Percentiles rank a stretch among this genome's conserved stretches.
Conservation (phyloP, 108 stramenopile species). For the Nitzschia palea region DNA sequence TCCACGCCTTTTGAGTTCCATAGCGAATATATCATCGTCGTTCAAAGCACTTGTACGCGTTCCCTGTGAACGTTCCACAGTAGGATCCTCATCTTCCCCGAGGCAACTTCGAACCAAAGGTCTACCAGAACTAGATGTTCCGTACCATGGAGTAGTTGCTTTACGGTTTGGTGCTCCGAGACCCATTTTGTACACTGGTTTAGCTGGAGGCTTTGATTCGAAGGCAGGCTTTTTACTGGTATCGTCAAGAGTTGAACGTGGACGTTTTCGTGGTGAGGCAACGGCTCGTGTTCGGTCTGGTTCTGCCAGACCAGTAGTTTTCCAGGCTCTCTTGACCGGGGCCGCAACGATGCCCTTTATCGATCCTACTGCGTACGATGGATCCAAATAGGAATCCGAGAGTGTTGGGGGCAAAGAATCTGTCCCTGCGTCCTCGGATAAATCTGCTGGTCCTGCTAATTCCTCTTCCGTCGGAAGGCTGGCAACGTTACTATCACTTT, state of each 20-base stretch:
- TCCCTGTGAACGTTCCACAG: too few relatives aligned
- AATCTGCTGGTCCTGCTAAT: too few relatives aligned
- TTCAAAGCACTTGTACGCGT: too few relatives aligned
- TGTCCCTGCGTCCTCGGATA: too few relatives aligned
- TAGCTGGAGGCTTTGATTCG: constrained; percentile 14
- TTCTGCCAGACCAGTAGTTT: not conserved
- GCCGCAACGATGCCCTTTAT: not conserved
- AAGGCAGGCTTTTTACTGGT: constrained; percentile 1
- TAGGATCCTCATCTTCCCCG: too few relatives aligned
- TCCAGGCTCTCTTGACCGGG: not conserved
- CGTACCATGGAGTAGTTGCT: too few relatives aligned
- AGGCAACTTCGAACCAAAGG: too few relatives aligned
- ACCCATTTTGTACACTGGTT: constrained; percentile 4
- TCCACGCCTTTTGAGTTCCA: constrained; percentile 39
- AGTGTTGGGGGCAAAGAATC: too few relatives aligned
- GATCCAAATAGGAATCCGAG: too few relatives aligned
- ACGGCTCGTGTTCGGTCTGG: not conserved
- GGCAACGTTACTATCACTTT: too few relatives aligned
- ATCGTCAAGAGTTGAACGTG: not conserved
- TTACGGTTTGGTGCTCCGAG: not conserved
- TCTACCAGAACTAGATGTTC: not conserved
- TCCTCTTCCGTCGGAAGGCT: too few relatives aligned
- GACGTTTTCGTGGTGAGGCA: not conserved
- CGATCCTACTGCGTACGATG: not conserved
- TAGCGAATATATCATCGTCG: constrained; percentile 16